These are phyloP conservation scores for Mycena epipterygia DNA, from an alignment of 768 basidiomycete genomes.

Conservation along the genomic window DNA sequence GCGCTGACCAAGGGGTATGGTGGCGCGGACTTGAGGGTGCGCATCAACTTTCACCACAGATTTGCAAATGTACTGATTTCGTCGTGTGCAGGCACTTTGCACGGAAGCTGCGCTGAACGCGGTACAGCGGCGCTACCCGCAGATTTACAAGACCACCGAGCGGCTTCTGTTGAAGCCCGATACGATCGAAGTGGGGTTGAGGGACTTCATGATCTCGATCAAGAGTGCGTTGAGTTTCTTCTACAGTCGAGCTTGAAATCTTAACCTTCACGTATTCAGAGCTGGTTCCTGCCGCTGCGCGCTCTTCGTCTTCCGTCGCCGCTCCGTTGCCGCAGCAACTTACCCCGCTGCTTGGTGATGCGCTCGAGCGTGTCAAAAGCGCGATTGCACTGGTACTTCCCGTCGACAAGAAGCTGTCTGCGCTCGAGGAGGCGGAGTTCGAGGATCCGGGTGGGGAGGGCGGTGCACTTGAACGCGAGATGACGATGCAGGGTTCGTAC, in stretches of 20 bases:
- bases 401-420: constrained; percentile 81
- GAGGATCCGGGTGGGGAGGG: constrained; percentile 83
- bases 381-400: constrained; percentile 86
- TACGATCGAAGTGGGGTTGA: constrained; percentile 84
- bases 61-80: constrained; percentile 18
- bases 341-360: constrained; percentile 76
- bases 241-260: neutral
- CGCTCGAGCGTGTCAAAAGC: constrained; percentile 78
- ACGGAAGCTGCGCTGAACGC: constrained; percentile 98
- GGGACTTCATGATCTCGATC: constrained; percentile 97
- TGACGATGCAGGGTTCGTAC: constrained; percentile 84
- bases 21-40: constrained; percentile 94
- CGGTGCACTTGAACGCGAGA: constrained; percentile 90
- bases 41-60: constrained; percentile 43
- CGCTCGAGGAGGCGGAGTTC: constrained; percentile 95
- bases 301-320: constrained; percentile 90
- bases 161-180: constrained; percentile 88
- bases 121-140: constrained; percentile 95
- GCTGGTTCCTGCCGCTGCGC: constrained; percentile 93
- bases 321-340: constrained; percentile 89
- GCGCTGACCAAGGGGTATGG: constrained; percentile 97
- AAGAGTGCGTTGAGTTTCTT: constrained; percentile 76
- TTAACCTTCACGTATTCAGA: constrained; percentile 61
- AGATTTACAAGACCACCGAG: constrained; percentile 95
- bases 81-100: constrained; percentile 80